Conservation (phyloP, 768 basidiomycete species). For the Sporobolomyces roseus region DNA sequence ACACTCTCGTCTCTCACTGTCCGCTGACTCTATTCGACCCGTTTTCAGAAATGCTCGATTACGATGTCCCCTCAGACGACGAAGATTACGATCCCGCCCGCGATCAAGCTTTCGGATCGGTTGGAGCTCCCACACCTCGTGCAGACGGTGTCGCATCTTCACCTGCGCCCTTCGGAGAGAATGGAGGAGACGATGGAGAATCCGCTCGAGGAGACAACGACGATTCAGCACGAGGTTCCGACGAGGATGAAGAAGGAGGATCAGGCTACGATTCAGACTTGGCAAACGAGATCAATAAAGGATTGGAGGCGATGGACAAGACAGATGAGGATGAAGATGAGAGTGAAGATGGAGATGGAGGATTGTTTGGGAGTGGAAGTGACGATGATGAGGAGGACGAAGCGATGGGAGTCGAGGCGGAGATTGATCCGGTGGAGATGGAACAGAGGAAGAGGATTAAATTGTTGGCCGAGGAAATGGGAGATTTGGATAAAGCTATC, state of each 20-base stretch:
- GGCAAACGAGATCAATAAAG: conserved; percentile 79
- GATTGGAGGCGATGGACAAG: conserved; percentile 56
- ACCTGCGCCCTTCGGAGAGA: conserved; percentile 54
- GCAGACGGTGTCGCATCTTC: conserved; percentile 63
- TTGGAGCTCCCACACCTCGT: conserved; percentile 69
- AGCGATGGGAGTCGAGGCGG: conserved; percentile 45
- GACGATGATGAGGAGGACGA: conserved; percentile 66
- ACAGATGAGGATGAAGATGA: conserved; percentile 55
- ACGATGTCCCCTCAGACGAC: conserved; percentile 51
- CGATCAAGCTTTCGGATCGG: conserved; percentile 53
- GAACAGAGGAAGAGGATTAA: conserved; percentile 55
- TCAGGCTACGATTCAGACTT: conserved; percentile 84
- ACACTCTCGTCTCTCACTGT: not conserved
- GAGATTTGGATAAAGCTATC: conserved; percentile 81
- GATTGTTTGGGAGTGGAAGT: conserved; percentile 30
- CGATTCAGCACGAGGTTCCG: conserved; percentile 54
- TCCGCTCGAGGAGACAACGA: conserved; percentile 37
- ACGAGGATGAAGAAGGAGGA: conserved; percentile 59
- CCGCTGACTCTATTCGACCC: not conserved
- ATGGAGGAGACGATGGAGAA: conserved; percentile 54
- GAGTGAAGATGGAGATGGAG: conserved; percentile 49
- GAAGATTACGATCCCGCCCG: conserved; percentile 24
- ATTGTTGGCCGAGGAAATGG: conserved; percentile 79
- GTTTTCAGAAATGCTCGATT: conserved; percentile 61
- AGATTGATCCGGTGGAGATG: conserved; percentile 35